A percentile compares a stretch with the other conserved stretches of the same genome.
phyloP scores from a whole-genome alignment of 768 basidiomycete genomes.

The Boletus vermiculosoides region DNA sequence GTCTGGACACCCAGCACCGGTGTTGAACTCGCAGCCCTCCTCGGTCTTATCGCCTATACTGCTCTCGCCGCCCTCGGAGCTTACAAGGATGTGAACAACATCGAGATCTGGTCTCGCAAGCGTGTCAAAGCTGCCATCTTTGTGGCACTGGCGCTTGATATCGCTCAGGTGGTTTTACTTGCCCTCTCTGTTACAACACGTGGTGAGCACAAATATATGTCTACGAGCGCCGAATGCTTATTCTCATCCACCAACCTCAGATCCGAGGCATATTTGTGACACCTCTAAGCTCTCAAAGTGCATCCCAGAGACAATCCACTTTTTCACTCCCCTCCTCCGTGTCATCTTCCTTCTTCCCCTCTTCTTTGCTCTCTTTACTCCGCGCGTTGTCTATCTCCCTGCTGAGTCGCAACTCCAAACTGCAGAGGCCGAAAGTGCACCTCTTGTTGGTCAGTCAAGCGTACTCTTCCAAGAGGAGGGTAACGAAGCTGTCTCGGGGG shows the following conservation, averaged over 20 bases:
- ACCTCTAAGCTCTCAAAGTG: slow-evolving; percentile 26
- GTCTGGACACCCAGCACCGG: slow-evolving; percentile 64
- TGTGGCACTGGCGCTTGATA: slow-evolving; percentile 56
- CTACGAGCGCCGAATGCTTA: not conserved
- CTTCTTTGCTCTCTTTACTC: slow-evolving; percentile 58
- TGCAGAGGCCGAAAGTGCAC: slow-evolving; percentile 21
- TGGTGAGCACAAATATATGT: slow-evolving; percentile 27
- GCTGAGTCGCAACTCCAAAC: slow-evolving; percentile 18
- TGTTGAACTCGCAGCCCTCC: slow-evolving; percentile 62
- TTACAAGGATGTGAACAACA: slow-evolving; percentile 74
- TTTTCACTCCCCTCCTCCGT: slow-evolving; percentile 62
- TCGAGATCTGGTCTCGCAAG: slow-evolving; percentile 63
- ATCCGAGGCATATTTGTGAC: slow-evolving; percentile 18
- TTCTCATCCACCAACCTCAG: slow-evolving; percentile 7
- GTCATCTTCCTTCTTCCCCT: slow-evolving; percentile 61
- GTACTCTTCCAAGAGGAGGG: slow-evolving; percentile 55
- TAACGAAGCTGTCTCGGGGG: slow-evolving; percentile 32
- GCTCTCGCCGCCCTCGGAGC: slow-evolving; percentile 74
- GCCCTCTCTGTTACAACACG: slow-evolving; percentile 39
- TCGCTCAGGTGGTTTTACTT: slow-evolving; percentile 56
- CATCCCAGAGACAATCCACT: slow-evolving; percentile 43
- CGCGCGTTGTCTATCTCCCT: slow-evolving; percentile 60
- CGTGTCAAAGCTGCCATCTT: slow-evolving; percentile 56
- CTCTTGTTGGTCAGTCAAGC: slow-evolving; percentile 40
- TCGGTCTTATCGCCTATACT: slow-evolving; percentile 68